A percentile compares a stretch with the other conserved stretches of the same genome.
Evolutionary conservation across 148 eudicot genomes (phyloP).

Genomic region (Oxyria digyna): DNA sequence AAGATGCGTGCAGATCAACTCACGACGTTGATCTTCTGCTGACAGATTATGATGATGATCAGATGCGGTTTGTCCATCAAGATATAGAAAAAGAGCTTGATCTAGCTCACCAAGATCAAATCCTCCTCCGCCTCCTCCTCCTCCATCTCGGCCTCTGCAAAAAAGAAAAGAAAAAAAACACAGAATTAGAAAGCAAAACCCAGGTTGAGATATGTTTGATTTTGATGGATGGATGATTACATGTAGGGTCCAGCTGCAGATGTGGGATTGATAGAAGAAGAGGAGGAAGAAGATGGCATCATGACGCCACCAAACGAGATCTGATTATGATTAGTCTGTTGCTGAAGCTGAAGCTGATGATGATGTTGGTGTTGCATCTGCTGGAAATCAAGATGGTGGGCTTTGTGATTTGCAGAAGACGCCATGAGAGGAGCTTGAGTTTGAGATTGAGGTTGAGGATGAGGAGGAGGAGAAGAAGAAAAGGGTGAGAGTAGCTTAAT

Average conservation of each 20-base stretch:
- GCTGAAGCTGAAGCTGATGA: constrained; percentile 4
- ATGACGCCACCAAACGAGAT: constrained; percentile 11
- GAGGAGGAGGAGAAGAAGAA: neutral
- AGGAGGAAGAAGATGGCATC: constrained; percentile 14
- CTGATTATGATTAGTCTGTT: constrained; percentile 5
- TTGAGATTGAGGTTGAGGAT: neutral
- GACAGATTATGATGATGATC: constrained; percentile 10
- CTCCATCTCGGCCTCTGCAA: constrained; percentile 9
- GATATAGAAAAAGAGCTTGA: constrained; percentile 69
- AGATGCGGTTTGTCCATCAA: constrained; percentile 44
- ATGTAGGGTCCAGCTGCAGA: neutral
- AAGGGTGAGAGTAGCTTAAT: neutral
- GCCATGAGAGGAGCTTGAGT: neutral
- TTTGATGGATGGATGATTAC: neutral
- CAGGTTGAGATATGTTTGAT: neutral
- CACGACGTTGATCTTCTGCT: constrained; percentile 54
- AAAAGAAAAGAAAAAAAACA: neutral
- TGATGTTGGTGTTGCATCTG: neutral
- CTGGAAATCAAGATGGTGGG: constrained; percentile 6
- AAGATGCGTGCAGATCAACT: constrained; percentile 14
- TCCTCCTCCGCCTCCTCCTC: constrained; percentile 18
- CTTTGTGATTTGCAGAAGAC: neutral
- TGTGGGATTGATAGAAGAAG: neutral
- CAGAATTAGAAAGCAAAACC: neutral
- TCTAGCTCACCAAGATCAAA: constrained; percentile 87